Base-by-base conservation (phyloP, 768 basidiomycete species). In the Naematelia aurantialba region DNA sequence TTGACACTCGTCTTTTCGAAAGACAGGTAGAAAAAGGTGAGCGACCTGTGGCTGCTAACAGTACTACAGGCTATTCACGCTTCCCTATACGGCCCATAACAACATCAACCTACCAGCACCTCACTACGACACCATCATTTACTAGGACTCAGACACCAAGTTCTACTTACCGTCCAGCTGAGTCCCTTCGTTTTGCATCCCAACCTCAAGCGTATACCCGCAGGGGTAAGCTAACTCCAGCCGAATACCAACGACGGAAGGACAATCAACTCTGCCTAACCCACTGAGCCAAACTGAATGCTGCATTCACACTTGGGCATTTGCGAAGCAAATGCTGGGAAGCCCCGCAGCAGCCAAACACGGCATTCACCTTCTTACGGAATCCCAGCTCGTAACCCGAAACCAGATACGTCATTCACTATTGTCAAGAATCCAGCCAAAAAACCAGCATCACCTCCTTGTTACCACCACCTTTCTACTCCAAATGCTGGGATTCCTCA, bases 241-340 rank as follows among this genome's bases (percentile, higher is more conserved):
- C 45, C 8, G 61, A 62, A 48, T 62, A 63, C 30, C 31, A 59
- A 39, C 22, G 59, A 21, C 45, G 61, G 2, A 55, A 47, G n/a
- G 59, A 58, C 29, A 30, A 59, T 19, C 46, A 62, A n/a, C 61
- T 62, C 17, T 62, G 61, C 45, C 53, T 62, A 3, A 59, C 58
- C 58, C 59, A 59, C 39, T 58, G 51, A 42, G 51, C 25, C 17
- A n/a, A 34, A n/a, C n/a, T n/a, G n/a, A n/a, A n/a, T n/a, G n/a
- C n/a, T n/a, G n/a, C n/a, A n/a, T n/a, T n/a, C n/a, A n/a, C n/a
- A n/a, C n/a, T n/a, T n/a, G n/a, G n/a, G n/a, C n/a, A n/a, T n/a
- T n/a, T n/a, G n/a, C n/a, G n/a, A n/a, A n/a, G n/a, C n/a, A n/a
- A n/a, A n/a, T n/a, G n/a, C n/a, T n/a, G n/a, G n/a, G n/a, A n/a